Conservation (phyloP, 1,284 basidiomycete genomes). For the Porogramme epimiltina region DNA sequence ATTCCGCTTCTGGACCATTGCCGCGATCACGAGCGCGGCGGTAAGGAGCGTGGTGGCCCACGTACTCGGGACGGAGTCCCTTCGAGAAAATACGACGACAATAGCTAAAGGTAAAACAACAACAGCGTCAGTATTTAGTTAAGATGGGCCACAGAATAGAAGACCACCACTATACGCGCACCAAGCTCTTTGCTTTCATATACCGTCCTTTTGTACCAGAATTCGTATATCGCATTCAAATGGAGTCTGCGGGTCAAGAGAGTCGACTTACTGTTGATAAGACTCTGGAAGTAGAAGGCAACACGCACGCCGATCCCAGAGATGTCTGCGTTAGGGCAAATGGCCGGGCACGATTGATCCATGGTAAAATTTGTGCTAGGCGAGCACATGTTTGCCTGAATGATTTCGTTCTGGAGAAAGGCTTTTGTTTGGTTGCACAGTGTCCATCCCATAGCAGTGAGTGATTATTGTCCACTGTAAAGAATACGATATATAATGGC, state of each 20-base stretch:
- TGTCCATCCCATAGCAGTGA: constrained; percentile 1
- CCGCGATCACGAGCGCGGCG: constrained; percentile 29
- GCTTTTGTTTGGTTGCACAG: constrained; percentile 1
- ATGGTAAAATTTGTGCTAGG: background rate
- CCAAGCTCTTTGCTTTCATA: no score
- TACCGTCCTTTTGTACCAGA: background rate
- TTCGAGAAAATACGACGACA: constrained; percentile 29
- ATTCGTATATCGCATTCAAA: constrained; percentile 6
- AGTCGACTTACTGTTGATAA: constrained; percentile 28
- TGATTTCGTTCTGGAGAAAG: constrained; percentile 6
- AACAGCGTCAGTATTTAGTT: constrained; percentile 1
- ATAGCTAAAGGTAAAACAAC: constrained; percentile 20
- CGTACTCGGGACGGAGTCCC: constrained; percentile 31
- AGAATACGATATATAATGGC: background rate
- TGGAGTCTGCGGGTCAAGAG: background rate
- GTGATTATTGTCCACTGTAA: background rate
- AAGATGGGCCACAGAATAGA: background rate
- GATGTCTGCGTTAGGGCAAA: constrained; percentile 31
- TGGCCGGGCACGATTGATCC: constrained; percentile 13
- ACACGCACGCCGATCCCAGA: constrained; percentile 31
- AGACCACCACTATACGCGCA: background rate
- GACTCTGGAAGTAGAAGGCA: constrained; percentile 33
- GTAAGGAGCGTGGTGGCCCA: constrained; percentile 35
- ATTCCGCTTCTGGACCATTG: constrained; percentile 28
- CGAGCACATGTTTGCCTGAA: constrained; percentile 8